Percentiles rank a stretch among this genome's conserved stretches.
phyloP scores from a whole-genome alignment of 2,329 filamentous ascomycete genomes.

The Geosmithia morbida region DNA sequence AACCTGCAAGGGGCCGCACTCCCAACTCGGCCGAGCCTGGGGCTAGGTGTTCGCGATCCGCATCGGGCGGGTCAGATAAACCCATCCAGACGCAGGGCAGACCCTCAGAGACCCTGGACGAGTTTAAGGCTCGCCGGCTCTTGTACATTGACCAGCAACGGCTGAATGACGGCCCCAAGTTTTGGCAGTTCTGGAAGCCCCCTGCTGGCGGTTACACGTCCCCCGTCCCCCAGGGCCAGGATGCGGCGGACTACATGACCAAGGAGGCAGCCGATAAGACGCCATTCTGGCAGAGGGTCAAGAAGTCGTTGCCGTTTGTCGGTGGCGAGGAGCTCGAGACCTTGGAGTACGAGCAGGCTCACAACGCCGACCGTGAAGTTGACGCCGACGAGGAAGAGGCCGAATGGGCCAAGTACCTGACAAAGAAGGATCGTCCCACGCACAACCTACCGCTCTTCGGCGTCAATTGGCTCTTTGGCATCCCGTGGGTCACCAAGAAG shows the following conservation, averaged over 20 bases:
- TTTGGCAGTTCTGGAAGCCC: slow-evolving; percentile 53
- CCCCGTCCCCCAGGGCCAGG: slow-evolving; percentile 42
- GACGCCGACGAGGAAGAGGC: slow-evolving; percentile 50
- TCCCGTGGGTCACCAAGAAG: slow-evolving; percentile 75
- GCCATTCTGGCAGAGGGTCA: slow-evolving; percentile 35
- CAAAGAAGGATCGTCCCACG: slow-evolving; percentile 68
- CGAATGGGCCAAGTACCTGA: slow-evolving; percentile 72
- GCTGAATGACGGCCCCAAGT: slow-evolving; percentile 27
- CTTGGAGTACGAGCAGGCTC: slow-evolving; percentile 46
- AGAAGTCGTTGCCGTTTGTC: slow-evolving; percentile 32
- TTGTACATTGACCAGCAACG: slow-evolving; percentile 34
- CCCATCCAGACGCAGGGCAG: slow-evolving; percentile 1
- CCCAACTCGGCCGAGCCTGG: slow-evolving; percentile 5
- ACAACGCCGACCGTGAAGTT: slow-evolving; percentile 39
- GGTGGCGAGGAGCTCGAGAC: slow-evolving; percentile 24
- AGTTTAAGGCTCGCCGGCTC: slow-evolving; percentile 37
- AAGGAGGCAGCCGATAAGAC: slow-evolving; percentile 24
- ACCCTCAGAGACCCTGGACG: slow-evolving; percentile 8
- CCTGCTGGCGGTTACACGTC: slow-evolving; percentile 46
- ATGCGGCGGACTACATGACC: slow-evolving; percentile 19
- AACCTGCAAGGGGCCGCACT: slow-evolving; percentile 9
- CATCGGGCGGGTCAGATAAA: slow-evolving; percentile 1
- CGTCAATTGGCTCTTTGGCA: slow-evolving; percentile 57
- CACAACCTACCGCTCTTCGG: slow-evolving; percentile 55
- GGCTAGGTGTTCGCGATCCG: slow-evolving; percentile 2